Evolutionary conservation across 495 filamentous ascomycete species (phyloP).

Genomic region (Acidiella bohemica): DNA sequence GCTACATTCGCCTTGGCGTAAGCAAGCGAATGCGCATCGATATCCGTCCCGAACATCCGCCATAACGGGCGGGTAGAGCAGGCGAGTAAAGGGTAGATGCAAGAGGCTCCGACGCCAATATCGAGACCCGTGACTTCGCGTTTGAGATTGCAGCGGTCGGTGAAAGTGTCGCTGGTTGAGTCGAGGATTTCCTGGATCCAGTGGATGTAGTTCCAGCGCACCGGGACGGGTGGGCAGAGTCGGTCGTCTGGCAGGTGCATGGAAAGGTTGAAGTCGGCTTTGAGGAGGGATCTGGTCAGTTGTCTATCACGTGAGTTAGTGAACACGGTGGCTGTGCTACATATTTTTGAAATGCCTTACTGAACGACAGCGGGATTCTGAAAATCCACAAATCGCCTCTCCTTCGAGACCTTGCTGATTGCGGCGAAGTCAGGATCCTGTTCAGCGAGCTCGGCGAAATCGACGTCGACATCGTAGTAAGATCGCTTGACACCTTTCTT

Average conservation of each 20-base stretch:
- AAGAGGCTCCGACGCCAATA: slow-evolving; percentile 82
- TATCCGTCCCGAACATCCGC: slow-evolving; percentile 43
- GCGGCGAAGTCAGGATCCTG: slow-evolving; percentile 47
- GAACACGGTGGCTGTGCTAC: background rate
- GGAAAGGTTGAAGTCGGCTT: slow-evolving; percentile 57
- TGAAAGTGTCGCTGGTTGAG: slow-evolving; percentile 43
- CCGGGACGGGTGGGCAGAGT: slow-evolving; percentile 74
- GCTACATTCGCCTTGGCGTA: slow-evolving; percentile 51
- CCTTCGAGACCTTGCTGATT: slow-evolving; percentile 32
- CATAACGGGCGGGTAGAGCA: slow-evolving; percentile 52
- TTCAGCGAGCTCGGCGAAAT: slow-evolving; percentile 46
- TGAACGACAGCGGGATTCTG: slow-evolving; percentile 62
- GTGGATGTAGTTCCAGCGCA: slow-evolving; percentile 66
- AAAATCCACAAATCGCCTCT: slow-evolving; percentile 57
- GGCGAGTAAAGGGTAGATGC: slow-evolving; percentile 82
- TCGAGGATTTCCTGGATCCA: slow-evolving; percentile 84
- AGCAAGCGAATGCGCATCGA: slow-evolving; percentile 57
- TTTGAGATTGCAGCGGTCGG: slow-evolving; percentile 41
- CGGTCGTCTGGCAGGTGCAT: slow-evolving; percentile 62
- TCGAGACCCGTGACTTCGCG: slow-evolving; percentile 61
- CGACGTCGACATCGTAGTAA: slow-evolving; percentile 46
- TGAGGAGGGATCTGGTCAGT: slow-evolving; percentile 66
- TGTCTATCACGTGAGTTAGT: slow-evolving; percentile 35
- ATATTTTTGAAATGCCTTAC: slow-evolving; percentile 25
- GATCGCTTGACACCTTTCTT: no score